phyloP scores from a whole-genome alignment of 345 rosid genomes.

The Salix koriyanagi region DNA sequence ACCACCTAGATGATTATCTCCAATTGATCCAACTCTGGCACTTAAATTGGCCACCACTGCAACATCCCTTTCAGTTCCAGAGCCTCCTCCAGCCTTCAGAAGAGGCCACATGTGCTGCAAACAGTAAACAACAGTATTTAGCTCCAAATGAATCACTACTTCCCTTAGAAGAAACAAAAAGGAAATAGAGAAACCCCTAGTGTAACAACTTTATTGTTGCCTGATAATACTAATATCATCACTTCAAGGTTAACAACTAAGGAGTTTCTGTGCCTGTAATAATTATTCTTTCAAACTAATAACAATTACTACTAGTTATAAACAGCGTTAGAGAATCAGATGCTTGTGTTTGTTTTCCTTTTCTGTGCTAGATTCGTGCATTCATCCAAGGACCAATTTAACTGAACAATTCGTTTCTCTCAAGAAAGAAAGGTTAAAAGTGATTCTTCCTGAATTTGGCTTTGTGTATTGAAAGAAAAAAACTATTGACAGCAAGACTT shows the following conservation, averaged over 20 bases:
- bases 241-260: not conserved
- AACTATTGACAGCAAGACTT: not conserved
- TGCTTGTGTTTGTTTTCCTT: not conserved
- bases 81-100: constrained; percentile 75
- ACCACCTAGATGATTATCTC: constrained; percentile 80
- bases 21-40: constrained; percentile 84
- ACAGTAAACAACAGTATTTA: constrained; percentile 6
- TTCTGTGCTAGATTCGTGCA: not conserved
- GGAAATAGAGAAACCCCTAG: not conserved
- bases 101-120: constrained; percentile 96
- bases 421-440: not conserved
- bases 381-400: not conserved
- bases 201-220: not conserved
- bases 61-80: constrained; percentile 59
- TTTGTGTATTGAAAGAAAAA: not conserved
- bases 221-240: not conserved
- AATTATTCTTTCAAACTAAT: not conserved
- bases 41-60: constrained; percentile 89
- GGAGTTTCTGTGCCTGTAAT: not conserved
- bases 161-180: not conserved
- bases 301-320: not conserved
- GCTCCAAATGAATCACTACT: not conserved
- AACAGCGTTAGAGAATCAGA: not conserved
- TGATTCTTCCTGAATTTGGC: not conserved
- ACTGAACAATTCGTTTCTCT: not conserved